Conservation (phyloP, 2,329 filamentous ascomycete genomes). For the Lachnellula cervina region DNA sequence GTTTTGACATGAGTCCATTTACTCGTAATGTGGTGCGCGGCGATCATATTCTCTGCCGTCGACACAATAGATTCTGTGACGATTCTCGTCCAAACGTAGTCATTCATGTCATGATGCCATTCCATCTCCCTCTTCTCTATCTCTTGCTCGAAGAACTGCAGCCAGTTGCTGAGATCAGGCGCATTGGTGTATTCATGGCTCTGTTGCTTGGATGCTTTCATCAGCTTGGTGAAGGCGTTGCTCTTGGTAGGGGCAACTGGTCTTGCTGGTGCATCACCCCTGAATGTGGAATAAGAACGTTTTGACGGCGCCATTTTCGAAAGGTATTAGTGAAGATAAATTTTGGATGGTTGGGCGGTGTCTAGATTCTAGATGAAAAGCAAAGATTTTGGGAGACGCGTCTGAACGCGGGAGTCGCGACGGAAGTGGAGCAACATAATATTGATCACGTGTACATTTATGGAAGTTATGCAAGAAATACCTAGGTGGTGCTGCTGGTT, state of each 20-base stretch:
- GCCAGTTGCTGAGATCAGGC: not conserved
- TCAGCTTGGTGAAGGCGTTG: slow-evolving; percentile 11
- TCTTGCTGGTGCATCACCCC: not conserved
- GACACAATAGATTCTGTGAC: not conserved
- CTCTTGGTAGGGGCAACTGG: not conserved
- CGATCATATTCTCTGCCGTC: not conserved
- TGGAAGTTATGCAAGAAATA: not conserved
- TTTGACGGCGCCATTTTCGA: not conserved
- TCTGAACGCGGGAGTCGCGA: not conserved
- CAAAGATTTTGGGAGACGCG: not conserved
- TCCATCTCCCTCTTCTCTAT: not conserved
- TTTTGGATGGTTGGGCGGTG: not conserved
- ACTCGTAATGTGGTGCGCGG: not conserved
- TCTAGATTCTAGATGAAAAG: not conserved
- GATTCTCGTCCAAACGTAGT: not conserved
- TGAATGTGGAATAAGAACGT: slow-evolving; percentile 1
- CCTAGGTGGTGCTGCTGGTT: not conserved
- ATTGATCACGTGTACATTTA: not conserved
- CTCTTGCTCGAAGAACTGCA: not conserved
- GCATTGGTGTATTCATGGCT: not conserved
- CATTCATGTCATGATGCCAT: not conserved
- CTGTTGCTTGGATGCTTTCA: slow-evolving; percentile 6
- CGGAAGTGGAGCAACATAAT: not conserved
- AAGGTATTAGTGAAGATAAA: not conserved
- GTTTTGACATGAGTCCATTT: not conserved